phyloP scores from a whole-genome alignment of 441 rosid species.

The California macrophylla region DNA sequence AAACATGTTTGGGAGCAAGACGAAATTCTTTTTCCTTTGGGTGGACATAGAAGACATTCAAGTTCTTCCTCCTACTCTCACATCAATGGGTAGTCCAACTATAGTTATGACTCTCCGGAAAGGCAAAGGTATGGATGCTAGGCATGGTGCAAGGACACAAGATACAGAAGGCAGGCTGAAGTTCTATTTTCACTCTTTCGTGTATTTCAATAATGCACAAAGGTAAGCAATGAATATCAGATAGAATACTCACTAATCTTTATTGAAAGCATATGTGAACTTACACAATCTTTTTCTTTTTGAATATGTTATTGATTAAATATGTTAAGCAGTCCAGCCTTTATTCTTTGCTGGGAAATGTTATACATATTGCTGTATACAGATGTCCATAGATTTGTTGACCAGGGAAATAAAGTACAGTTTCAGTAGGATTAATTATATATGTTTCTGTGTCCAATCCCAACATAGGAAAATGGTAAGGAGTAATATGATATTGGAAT shows the following conservation, averaged over 20 bases:
- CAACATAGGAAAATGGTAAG: background rate
- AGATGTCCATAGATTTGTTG: background rate
- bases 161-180: slow-evolving; percentile 91
- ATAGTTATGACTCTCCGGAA: slow-evolving; percentile 65
- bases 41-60: slow-evolving; percentile 87
- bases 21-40: slow-evolving; percentile 93
- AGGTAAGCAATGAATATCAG: slow-evolving; percentile 38
- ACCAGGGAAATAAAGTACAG: background rate
- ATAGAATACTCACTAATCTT: background rate
- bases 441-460: background rate
- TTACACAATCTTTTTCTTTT: background rate
- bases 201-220: slow-evolving; percentile 74
- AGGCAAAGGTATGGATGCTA: slow-evolving; percentile 80
- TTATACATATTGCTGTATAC: background rate
- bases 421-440: background rate
- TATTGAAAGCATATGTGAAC: background rate
- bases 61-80: slow-evolving; percentile 61
- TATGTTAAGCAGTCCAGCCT: background rate
- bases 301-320: background rate
- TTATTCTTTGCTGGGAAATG: background rate
- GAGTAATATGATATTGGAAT: background rate
- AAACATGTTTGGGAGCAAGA: slow-evolving; percentile 80
- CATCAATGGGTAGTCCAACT: slow-evolving; percentile 92
- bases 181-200: slow-evolving; percentile 86
- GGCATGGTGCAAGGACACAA: slow-evolving; percentile 71